phyloP scores from a whole-genome alignment of 2,329 filamentous ascomycete genomes.

The Fusarium sp. region DNA sequence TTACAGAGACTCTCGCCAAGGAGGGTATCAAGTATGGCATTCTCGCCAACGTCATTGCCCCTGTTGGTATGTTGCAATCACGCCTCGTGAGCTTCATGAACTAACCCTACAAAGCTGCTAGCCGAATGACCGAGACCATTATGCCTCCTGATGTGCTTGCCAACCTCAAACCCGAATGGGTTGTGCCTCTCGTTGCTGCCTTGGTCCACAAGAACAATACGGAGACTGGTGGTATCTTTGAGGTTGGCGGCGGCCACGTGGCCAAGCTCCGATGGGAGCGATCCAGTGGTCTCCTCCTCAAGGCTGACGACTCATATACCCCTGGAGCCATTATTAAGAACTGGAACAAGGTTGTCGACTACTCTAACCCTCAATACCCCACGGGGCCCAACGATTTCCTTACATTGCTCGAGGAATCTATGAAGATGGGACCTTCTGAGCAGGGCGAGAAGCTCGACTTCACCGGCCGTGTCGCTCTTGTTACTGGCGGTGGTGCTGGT shows the following conservation, averaged over 20 bases:
- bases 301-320: slow-evolving; percentile 88
- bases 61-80: slow-evolving; percentile 67
- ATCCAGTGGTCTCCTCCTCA: slow-evolving; percentile 87
- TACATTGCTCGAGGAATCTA: slow-evolving; percentile 83
- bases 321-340: slow-evolving; percentile 88
- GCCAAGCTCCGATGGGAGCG: slow-evolving; percentile 97
- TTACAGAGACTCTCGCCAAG: slow-evolving; percentile 97
- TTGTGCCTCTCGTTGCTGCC: slow-evolving; percentile 91
- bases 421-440: slow-evolving; percentile 80
- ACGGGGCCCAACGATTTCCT: slow-evolving; percentile 90
- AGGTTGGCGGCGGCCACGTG: slow-evolving; percentile 91
- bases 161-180: slow-evolving; percentile 90
- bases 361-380: slow-evolving; percentile 83
- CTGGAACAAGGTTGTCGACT: slow-evolving; percentile 90
- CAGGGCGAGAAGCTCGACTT: slow-evolving; percentile 82
- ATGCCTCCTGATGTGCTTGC: slow-evolving; percentile 95
- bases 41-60: slow-evolving; percentile 91
- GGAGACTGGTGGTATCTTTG: slow-evolving; percentile 92
- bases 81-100: not conserved
- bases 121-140: slow-evolving; percentile 93
- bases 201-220: slow-evolving; percentile 89
- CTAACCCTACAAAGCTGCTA: slow-evolving; percentile 72
- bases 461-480: slow-evolving; percentile 84
- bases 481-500: slow-evolving; percentile 90
- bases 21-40: slow-evolving; percentile 99